Evolutionary conservation across 371 early-diverging fungal species (phyloP).

Genomic region (Basidiobolus meristosporus): DNA sequence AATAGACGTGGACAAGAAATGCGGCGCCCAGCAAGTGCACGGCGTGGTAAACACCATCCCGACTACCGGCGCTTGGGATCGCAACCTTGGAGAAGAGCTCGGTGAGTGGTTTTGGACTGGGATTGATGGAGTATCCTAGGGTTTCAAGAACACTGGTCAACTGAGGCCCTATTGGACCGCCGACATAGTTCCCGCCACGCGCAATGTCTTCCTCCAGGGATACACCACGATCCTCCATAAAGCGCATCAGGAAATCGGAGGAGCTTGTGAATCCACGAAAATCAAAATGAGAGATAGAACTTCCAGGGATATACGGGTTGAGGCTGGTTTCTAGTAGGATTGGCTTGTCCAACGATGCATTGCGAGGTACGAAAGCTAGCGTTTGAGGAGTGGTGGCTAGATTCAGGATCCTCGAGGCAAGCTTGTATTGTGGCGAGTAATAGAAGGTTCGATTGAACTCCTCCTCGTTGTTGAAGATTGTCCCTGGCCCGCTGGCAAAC

Average conservation of each 20-base stretch:
- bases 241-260: slow-evolving; percentile 30
- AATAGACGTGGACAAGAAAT: no score
- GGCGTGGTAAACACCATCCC: no score
- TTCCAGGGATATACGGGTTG: slow-evolving; percentile 11
- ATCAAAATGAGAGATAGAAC: slow-evolving; percentile 28
- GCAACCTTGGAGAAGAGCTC: no score
- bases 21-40: no score
- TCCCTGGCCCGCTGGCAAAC: slow-evolving; percentile 1
- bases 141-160: slow-evolving; percentile 10
- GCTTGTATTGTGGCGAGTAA: slow-evolving; percentile 2
- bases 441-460: slow-evolving; percentile 1
- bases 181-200: slow-evolving; percentile 3
- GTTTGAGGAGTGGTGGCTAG: slow-evolving; percentile 4
- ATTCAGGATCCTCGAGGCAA: slow-evolving; percentile 5
- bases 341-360: slow-evolving; percentile 1
- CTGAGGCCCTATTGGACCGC: slow-evolving; percentile 21
- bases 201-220: slow-evolving; percentile 6
- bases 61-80: no score
- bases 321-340: slow-evolving; percentile 13
- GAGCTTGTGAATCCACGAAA: slow-evolving; percentile 11
- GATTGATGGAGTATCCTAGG: slow-evolving; percentile 14
- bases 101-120: not conserved
- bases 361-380: slow-evolving; percentile 1
- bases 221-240: slow-evolving; percentile 12
- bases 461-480: not conserved